A percentile compares a stretch with the other conserved stretches of the same genome.
These are phyloP conservation scores for Aspergillus bridgeri DNA, from an alignment of 495 filamentous ascomycete species.

Conservation along the genomic window DNA sequence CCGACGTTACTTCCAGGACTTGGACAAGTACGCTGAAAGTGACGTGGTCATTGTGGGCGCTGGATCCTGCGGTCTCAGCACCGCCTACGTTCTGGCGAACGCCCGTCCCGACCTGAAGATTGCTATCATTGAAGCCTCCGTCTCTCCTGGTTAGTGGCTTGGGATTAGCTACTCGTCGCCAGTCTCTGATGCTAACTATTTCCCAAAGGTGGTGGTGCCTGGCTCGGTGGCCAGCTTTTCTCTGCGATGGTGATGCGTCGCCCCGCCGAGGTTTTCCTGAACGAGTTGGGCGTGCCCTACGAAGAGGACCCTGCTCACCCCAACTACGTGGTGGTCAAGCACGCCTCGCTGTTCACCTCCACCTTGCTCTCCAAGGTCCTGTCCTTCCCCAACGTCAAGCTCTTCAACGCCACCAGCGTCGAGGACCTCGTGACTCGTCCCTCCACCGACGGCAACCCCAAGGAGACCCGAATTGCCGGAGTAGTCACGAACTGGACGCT, in stretches of 20 bases:
- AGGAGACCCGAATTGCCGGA: constrained; percentile 68
- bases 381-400: constrained; percentile 82
- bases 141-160: constrained; percentile 59
- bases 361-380: constrained; percentile 80
- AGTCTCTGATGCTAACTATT: background rate
- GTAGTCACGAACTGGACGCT: constrained; percentile 95
- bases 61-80: constrained; percentile 79
- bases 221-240: constrained; percentile 91
- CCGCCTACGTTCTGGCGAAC: constrained; percentile 80
- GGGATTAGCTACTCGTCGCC: background rate
- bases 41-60: constrained; percentile 91
- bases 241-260: constrained; percentile 92
- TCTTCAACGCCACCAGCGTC: constrained; percentile 90
- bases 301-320: constrained; percentile 83
- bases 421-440: constrained; percentile 85
- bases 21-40: constrained; percentile 84
- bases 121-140: constrained; percentile 82
- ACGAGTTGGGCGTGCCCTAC: constrained; percentile 76
- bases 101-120: constrained; percentile 86
- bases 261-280: constrained; percentile 79
- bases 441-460: constrained; percentile 31
- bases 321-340: constrained; percentile 85
- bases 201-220: constrained; percentile 71
- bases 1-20: constrained; percentile 82
- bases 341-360: constrained; percentile 86